A percentile compares a stretch with the other conserved stretches of the same genome.
Conservation (phyloP, 2,329 filamentous ascomycete genomes). For the Chaetomiaceae sp. region DNA sequence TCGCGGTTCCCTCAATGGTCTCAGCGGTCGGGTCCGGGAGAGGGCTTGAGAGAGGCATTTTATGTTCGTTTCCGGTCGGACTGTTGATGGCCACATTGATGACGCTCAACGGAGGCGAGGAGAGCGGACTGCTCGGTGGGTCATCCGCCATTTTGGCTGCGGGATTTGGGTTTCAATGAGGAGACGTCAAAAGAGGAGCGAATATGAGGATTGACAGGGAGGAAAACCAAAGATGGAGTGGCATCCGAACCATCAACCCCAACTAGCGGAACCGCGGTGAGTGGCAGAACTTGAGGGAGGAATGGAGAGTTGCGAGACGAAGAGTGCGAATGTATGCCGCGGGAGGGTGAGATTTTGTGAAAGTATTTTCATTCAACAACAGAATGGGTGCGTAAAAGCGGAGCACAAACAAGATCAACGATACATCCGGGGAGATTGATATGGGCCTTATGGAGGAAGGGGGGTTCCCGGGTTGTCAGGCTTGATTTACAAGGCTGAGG, state of each 20-base stretch:
- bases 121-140: constrained; percentile 7
- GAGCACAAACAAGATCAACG: not conserved
- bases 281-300: too few relatives aligned
- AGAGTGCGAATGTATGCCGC: not conserved
- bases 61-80: not conserved
- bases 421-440: too few relatives aligned
- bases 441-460: too few relatives aligned
- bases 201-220: not conserved
- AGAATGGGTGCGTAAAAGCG: not conserved
- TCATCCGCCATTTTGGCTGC: not conserved
- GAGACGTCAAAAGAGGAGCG: not conserved
- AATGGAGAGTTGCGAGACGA: too few relatives aligned
- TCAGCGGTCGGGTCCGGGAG: not conserved
- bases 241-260: too few relatives aligned
- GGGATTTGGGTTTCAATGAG: not conserved
- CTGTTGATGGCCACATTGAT: not conserved
- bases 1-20: not conserved
- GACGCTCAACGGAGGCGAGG: constrained; percentile 15
- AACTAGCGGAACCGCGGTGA: too few relatives aligned
- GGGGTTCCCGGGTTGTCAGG: not conserved
- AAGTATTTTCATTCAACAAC: not conserved
- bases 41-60: not conserved
- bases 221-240: not conserved
- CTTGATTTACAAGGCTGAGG: constrained; percentile 13
- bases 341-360: too few relatives aligned